A percentile compares a stretch with the other conserved stretches of the same genome.
phyloP scores from a whole-genome alignment of 208 protist genomes.

The Naegleria gruberi region DNA sequence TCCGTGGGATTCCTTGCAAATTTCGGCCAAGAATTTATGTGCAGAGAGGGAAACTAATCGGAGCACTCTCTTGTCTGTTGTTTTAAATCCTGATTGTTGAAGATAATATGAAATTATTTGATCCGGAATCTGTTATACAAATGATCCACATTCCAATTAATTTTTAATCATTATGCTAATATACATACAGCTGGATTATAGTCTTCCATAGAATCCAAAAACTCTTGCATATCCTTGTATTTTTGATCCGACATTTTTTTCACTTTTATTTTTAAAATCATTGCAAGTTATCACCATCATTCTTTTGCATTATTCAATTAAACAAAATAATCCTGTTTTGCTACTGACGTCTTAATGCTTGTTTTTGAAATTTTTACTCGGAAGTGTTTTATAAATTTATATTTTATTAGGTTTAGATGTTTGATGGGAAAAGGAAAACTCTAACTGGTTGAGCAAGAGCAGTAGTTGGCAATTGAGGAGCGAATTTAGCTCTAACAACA shows the following conservation, averaged over 20 bases:
- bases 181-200: background rate
- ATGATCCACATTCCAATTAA: background rate
- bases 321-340: too few relatives aligned
- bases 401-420: conserved; percentile 70
- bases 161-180: background rate
- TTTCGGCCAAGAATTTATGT: conserved; percentile 11
- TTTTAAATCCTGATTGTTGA: background rate
- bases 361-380: too few relatives aligned
- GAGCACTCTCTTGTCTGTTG: background rate
- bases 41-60: background rate
- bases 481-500: conserved; percentile 94
- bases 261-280: background rate
- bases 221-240: background rate
- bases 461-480: conserved; percentile 81
- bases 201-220: background rate
- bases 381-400: background rate
- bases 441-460: conserved; percentile 87
- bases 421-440: conserved; percentile 95
- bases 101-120: conserved; percentile 1
- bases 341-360: too few relatives aligned
- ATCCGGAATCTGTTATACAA: background rate
- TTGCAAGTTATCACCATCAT: background rate
- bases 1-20: background rate
- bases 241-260: background rate
- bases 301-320: too few relatives aligned